Base-by-base conservation (phyloP, 2,329 filamentous ascomycete species). In the Ophiostoma australiae region DNA sequence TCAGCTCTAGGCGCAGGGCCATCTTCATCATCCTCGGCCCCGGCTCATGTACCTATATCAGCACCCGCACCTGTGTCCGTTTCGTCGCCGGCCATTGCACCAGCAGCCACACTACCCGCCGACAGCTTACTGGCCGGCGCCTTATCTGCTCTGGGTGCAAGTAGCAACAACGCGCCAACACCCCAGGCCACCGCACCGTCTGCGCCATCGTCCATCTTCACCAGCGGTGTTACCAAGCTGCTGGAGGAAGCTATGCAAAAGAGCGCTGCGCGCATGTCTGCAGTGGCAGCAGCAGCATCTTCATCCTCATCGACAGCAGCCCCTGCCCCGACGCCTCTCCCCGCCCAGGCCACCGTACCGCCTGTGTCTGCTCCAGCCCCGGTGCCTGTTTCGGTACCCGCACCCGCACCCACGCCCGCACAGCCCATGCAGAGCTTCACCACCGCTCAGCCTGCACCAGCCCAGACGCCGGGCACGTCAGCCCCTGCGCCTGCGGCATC, bases 221-320 rank as follows among this genome's bases (percentile, higher is more conserved):
- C 66, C 73, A 74, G 11, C 8, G 73, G 71, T 3, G 67, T 76
- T 20, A 72, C 69, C 13, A 73, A 74, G 70, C 70, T 76, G n/a
- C 73, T 76, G 35, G 72, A 76, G 52, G 75, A 76, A 8, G 74
- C 75, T 5, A 67, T 76, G 20, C 71, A 74, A 37, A 73, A 71
- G 69, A 73, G 52, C n/a, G 68, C 69, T 13, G 71, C 71, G 1
- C 67, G 67, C 11, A 39, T 37, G 23, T 48, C 68, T 4, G n/a
- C 69, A 1, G 69, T 70, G 20, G 27, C 65, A 41, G 17, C 71
- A 15, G 5, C 33, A 33, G 23, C 55, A 23, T 55, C 52, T n/a
- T 15, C 23, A 5, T 31, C 23, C 15, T 23, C 52, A 3, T 63
- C 31, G 61, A 33, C 41, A 35, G 10, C 48, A 5, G 41, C 70